phyloP scores from a whole-genome alignment of 768 basidiomycete species.

The Boletus tylopilopsis region DNA sequence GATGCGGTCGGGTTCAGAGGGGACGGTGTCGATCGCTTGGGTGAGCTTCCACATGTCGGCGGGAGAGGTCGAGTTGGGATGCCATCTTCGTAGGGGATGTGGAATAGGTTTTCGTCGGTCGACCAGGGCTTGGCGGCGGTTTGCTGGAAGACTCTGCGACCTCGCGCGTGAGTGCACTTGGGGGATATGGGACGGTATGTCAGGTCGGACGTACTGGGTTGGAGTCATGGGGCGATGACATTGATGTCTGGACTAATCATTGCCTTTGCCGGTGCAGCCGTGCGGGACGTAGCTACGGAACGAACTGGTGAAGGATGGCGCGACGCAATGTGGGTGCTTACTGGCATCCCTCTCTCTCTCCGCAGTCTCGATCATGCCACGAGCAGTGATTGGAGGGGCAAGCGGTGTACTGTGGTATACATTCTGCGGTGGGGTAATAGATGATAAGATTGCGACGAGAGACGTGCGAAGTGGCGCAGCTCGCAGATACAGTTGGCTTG shows the following conservation, averaged over 20 bases:
- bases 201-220: slow-evolving; percentile 57
- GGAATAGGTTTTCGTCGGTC: slow-evolving; percentile 99
- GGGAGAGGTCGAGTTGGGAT: slow-evolving; percentile 93
- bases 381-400: slow-evolving; percentile 96
- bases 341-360: slow-evolving; percentile 94
- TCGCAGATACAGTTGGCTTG: slow-evolving; percentile 96
- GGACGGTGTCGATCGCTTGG: slow-evolving; percentile 75
- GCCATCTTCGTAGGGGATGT: slow-evolving; percentile 99
- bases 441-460: background rate
- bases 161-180: background rate
- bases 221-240: slow-evolving; percentile 97
- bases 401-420: slow-evolving; percentile 98
- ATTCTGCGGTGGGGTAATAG: slow-evolving; percentile 49
- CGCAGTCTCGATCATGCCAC: slow-evolving; percentile 95
- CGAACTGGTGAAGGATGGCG: background rate
- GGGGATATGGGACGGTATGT: too few relatives aligned
- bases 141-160: slow-evolving; percentile 82
- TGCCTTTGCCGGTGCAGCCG: slow-evolving; percentile 99
- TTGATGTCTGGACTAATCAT: slow-evolving; percentile 98
- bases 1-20: slow-evolving; percentile 73
- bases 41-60: slow-evolving; percentile 99
- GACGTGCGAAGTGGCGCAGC: slow-evolving; percentile 37
- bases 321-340: slow-evolving; percentile 38
- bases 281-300: slow-evolving; percentile 82
- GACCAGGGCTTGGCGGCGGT: slow-evolving; percentile 98